phyloP scores from a whole-genome alignment of 306 rosid species.

The Vachellia pachyceras region DNA sequence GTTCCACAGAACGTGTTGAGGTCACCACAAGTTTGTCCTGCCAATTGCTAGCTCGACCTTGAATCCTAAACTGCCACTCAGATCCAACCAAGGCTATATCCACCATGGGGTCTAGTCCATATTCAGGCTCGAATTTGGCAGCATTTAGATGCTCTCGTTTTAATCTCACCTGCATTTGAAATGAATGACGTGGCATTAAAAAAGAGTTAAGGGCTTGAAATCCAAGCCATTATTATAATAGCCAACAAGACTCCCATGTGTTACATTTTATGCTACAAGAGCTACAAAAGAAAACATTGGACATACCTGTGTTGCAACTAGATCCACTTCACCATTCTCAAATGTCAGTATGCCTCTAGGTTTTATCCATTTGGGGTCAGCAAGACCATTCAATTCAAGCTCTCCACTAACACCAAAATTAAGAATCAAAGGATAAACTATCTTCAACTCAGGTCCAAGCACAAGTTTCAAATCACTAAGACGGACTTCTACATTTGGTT shows the following conservation, averaged over 20 bases:
- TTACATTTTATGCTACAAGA: slow-evolving; percentile 9
- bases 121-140: slow-evolving; percentile 90
- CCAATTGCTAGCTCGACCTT: slow-evolving; percentile 94
- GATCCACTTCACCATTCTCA: slow-evolving; percentile 95
- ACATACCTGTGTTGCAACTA: slow-evolving; percentile 93
- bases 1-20: slow-evolving; percentile 90
- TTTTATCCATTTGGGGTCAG: slow-evolving; percentile 83
- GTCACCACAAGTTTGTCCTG: slow-evolving; percentile 95
- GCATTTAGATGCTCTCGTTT: slow-evolving; percentile 87
- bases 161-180: slow-evolving; percentile 78
- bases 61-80: slow-evolving; percentile 94
- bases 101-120: slow-evolving; percentile 88
- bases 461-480: slow-evolving; percentile 85
- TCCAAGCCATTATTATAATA: slow-evolving; percentile 22
- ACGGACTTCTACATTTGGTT: slow-evolving; percentile 73
- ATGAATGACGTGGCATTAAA: slow-evolving; percentile 31
- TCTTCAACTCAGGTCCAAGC: slow-evolving; percentile 93
- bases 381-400: slow-evolving; percentile 85
- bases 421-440: slow-evolving; percentile 91
- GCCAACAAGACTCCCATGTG: not conserved
- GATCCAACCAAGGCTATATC: slow-evolving; percentile 95
- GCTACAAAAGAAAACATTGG: slow-evolving; percentile 23
- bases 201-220: slow-evolving; percentile 20
- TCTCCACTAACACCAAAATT: slow-evolving; percentile 91
- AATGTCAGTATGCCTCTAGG: slow-evolving; percentile 89